Evolutionary conservation across 1,284 basidiomycete genomes (phyloP), one percentile per base, ranked within the genome.

Genomic region (Porogramme epimiltina): DNA sequence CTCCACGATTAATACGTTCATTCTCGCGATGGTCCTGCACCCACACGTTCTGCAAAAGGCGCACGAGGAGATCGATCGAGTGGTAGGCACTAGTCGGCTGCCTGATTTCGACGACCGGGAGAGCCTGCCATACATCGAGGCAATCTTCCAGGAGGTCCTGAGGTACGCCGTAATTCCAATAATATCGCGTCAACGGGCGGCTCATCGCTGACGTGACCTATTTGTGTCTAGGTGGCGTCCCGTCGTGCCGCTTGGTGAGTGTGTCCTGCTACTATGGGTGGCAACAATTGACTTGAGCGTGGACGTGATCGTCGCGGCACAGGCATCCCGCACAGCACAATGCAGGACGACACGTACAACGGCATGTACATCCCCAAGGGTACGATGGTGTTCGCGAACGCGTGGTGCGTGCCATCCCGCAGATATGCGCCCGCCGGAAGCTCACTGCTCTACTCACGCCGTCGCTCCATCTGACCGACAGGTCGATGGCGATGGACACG

Each of bases 11-110:
- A 48, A 56, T 33, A 59, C 59, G 24, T 66, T 68, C 55, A 49
- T 68, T 37, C 59, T 68, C 34, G 62, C 65, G 34, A 65, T 68
- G 63, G 49, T 57, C 23, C 47, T 65, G 47, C 63, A 67, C 45
- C 73, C 73, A 0, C 53, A 62, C 16, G 66, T 67, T 11, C 61
- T 69, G 49, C 55, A 51, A 33, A 68, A 64, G 52, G 67, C 70
- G 5, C 70, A 70, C 22, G 64, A 62, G 41, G 72, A 74, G 58
- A 65, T 73, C 33, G 71, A 72, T 50, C 45, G 49, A 13, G 65
- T 69, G n/a, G 64, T 70, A 8, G 66, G 68, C 23, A 38, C 47
- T 34, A 65, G 64, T 19, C 67, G 64, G 10, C 61, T 70, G 49
- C 65, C 66, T 31, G 60, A 63, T 39, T 64, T 66, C 43, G 60